phyloP scores from a whole-genome alignment of 2,329 filamentous ascomycete genomes.

The Colletotrichum godetiae region DNA sequence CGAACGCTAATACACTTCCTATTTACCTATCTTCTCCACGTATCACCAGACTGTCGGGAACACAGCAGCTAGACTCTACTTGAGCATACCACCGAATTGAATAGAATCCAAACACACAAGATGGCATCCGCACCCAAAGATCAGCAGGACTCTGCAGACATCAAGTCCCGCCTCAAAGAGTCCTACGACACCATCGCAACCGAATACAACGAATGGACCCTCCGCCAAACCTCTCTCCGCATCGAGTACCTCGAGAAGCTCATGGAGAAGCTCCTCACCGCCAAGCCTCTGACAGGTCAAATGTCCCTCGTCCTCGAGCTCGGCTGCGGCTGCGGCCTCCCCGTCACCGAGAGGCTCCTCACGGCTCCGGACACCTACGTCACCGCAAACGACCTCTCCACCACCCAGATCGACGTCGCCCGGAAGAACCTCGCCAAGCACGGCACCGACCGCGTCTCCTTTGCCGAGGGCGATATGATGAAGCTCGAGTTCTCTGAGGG shows the following conservation, averaged over 20 bases:
- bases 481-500: constrained; percentile 43
- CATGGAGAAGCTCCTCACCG: constrained; percentile 39
- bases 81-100: background rate
- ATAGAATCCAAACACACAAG: background rate
- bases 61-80: background rate
- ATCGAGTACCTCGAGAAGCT: constrained; percentile 48
- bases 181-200: constrained; percentile 54
- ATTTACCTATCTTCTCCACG: background rate
- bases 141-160: constrained; percentile 33
- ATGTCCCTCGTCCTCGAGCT: constrained; percentile 50
- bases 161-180: constrained; percentile 51
- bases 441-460: constrained; percentile 39
- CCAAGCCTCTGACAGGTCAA: constrained; percentile 18
- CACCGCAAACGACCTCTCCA: constrained; percentile 55
- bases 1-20: background rate
- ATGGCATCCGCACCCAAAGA: constrained; percentile 14
- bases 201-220: constrained; percentile 54
- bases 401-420: constrained; percentile 47
- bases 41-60: background rate
- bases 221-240: constrained; percentile 44
- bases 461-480: constrained; percentile 53
- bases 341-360: constrained; percentile 49
- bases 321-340: constrained; percentile 54
- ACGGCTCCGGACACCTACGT: constrained; percentile 40
- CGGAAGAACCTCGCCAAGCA: constrained; percentile 31